Evolutionary conservation across 2,329 filamentous ascomycete species (phyloP).

Genomic region (Diaporthe nobilis): DNA sequence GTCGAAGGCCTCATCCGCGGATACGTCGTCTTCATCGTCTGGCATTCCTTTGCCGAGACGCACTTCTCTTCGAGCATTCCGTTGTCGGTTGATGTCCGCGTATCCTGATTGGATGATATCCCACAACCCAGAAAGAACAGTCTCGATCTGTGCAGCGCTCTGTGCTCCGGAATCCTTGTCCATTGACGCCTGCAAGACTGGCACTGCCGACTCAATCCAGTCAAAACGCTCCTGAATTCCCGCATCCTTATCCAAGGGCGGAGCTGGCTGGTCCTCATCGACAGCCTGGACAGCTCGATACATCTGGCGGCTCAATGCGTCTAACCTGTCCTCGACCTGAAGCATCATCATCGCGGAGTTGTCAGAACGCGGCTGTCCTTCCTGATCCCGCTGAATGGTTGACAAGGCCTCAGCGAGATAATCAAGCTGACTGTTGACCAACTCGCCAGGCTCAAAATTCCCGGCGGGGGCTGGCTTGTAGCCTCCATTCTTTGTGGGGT

Average conservation of each 20-base stretch:
- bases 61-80: conserved; percentile 66
- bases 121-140: conserved; percentile 69
- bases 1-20: conserved; percentile 73
- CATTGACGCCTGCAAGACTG: conserved; percentile 62
- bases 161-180: conserved; percentile 53
- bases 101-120: conserved; percentile 70
- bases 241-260: conserved; percentile 69
- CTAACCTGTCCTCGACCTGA: conserved; percentile 69
- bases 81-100: conserved; percentile 67
- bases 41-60: conserved; percentile 68
- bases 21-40: conserved; percentile 71
- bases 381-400: conserved; percentile 71
- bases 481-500: conserved; percentile 66
- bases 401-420: conserved; percentile 79
- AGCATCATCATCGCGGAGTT: conserved; percentile 45
- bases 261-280: conserved; percentile 66
- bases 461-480: conserved; percentile 60
- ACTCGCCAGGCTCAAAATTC: conserved; percentile 59
- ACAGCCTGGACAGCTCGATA: conserved; percentile 68
- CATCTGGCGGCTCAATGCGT: conserved; percentile 75
- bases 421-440: conserved; percentile 72
- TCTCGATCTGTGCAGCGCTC: conserved; percentile 69
- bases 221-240: conserved; percentile 76
- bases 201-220: conserved; percentile 76
- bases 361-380: conserved; percentile 52